These are phyloP conservation scores for Backusella tarrabulga DNA, from an alignment of 192 early-diverging fungal species.

Conservation along the genomic window DNA sequence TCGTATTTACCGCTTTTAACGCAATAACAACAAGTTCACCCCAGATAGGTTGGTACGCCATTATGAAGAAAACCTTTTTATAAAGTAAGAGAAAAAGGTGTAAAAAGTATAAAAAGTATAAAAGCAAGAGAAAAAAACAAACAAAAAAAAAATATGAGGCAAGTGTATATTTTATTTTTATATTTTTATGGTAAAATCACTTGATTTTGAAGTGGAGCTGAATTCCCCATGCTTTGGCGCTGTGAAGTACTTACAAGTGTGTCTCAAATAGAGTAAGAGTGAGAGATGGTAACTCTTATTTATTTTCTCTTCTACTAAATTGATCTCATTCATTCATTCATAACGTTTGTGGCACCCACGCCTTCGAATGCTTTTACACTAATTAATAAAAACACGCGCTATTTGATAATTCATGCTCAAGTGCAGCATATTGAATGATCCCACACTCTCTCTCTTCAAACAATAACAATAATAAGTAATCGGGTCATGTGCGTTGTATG, in stretches of 20 bases:
- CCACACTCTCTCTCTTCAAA: not conserved
- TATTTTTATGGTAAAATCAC: not conserved
- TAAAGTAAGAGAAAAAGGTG: not conserved
- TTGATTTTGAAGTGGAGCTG: not conserved
- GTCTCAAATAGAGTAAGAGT: too few relatives aligned
- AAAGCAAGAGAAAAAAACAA: not conserved
- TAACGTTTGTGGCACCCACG: too few relatives aligned
- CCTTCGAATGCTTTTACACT: not conserved
- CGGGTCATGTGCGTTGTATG: not conserved
- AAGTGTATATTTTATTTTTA: not conserved
- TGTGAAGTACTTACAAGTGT: too few relatives aligned
- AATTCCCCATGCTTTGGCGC: not conserved
- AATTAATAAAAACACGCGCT: not conserved
- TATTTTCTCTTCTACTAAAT: too few relatives aligned
- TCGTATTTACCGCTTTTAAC: conserved; percentile 35
- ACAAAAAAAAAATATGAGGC: not conserved
- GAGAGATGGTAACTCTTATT: too few relatives aligned
- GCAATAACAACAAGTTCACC: conserved; percentile 39
- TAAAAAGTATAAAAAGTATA: not conserved
- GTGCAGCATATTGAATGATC: not conserved
- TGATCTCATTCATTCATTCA: too few relatives aligned
- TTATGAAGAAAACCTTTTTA: not conserved
- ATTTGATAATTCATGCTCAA: not conserved
- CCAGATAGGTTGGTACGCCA: conserved; percentile 6
- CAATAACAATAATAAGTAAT: not conserved